Conservation (phyloP, 2,329 filamentous ascomycete genomes). For the Pseudogymnoascus sp. region DNA sequence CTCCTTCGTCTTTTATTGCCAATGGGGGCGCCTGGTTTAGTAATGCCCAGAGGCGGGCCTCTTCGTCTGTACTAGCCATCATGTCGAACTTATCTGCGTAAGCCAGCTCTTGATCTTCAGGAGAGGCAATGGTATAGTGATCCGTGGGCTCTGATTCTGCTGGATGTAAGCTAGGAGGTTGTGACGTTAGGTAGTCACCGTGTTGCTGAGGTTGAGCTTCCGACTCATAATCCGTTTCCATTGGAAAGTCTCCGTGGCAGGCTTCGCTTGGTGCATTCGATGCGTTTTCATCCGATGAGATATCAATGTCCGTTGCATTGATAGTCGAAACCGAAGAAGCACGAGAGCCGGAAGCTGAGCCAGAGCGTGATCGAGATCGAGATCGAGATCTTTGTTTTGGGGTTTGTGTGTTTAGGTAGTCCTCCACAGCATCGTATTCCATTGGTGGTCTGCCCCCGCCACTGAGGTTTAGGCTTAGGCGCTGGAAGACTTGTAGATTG, state of each 20-base stretch:
- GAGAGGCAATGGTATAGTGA: not conserved
- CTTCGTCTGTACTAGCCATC: constrained; percentile 19
- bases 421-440: constrained; percentile 30
- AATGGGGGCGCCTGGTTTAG: constrained; percentile 22
- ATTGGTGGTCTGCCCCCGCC: constrained; percentile 18
- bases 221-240: not conserved
- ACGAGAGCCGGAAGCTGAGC: not conserved
- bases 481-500: constrained; percentile 40
- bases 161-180: not conserved
- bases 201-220: not conserved
- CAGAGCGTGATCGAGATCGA: constrained; percentile 21
- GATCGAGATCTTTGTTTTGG: constrained; percentile 8
- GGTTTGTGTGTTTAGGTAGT: constrained; percentile 13
- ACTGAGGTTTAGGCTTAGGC: constrained; percentile 20
- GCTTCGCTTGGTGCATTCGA: constrained; percentile 5
- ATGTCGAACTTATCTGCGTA: constrained; percentile 23
- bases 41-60: constrained; percentile 23
- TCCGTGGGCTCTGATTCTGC: not conserved
- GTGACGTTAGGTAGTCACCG: not conserved
- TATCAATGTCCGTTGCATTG: constrained; percentile 7
- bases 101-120: not conserved
- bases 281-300: not conserved
- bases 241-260: constrained; percentile 6
- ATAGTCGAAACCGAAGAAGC: not conserved
- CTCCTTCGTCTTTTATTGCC: constrained; percentile 15